Percentiles rank a stretch among this genome's conserved stretches.
phyloP scores from a whole-genome alignment of 768 basidiomycete species.

The Sarcodon aspratus region DNA sequence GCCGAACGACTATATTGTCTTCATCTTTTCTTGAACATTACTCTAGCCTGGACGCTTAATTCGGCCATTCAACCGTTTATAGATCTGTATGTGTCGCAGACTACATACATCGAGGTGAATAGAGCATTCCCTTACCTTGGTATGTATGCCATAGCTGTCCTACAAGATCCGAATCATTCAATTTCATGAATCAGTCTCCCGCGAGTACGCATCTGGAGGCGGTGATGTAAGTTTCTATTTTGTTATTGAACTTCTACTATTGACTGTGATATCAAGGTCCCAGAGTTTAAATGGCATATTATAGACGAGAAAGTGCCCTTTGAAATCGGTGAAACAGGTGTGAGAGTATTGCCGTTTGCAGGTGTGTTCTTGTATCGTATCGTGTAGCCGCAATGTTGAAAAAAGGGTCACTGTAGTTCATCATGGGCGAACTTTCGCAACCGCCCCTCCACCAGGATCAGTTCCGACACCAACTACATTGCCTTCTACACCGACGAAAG shows the following conservation, averaged over 20 bases:
- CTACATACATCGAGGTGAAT: conserved; percentile 56
- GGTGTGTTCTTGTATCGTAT: conserved; percentile 27
- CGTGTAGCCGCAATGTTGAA: too few species aligned
- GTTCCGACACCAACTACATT: conserved; percentile 23
- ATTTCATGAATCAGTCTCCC: conserved; percentile 28
- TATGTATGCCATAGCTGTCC: not conserved
- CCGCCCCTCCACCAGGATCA: conserved; percentile 24
- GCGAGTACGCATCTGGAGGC: conserved; percentile 68
- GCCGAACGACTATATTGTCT: conserved; percentile 8
- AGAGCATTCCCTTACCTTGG: conserved; percentile 69
- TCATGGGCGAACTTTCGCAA: conserved; percentile 57
- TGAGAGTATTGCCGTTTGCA: conserved; percentile 52
- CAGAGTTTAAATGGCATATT: conserved; percentile 76
- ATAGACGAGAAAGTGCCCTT: conserved; percentile 61
- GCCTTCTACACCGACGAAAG: conserved; percentile 11
- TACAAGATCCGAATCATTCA: too few species aligned
- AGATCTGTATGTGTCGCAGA: conserved; percentile 60
- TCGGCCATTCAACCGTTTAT: conserved; percentile 58
- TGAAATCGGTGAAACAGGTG: conserved; percentile 52
- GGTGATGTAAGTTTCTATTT: conserved; percentile 40
- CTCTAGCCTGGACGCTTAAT: conserved; percentile 61
- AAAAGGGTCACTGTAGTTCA: conserved; percentile 34
- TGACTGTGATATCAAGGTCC: conserved; percentile 37
- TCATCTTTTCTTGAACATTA: not conserved
- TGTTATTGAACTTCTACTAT: not conserved